Conservation (phyloP, 2,329 filamentous ascomycete species). For the Aspergillus ustus region DNA sequence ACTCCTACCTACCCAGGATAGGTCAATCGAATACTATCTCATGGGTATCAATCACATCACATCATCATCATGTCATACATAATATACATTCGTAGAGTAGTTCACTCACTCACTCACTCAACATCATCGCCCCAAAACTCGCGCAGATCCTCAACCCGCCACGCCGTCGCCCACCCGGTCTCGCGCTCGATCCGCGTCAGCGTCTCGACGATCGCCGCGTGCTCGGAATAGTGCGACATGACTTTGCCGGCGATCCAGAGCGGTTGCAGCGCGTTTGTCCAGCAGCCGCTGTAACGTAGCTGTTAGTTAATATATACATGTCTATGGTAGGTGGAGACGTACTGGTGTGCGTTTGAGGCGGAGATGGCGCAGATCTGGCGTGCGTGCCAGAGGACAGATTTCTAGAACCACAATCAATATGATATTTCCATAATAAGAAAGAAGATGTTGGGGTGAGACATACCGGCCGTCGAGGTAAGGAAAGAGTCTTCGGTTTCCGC, state of each 20-base stretch:
- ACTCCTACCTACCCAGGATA: no score
- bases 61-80: no score
- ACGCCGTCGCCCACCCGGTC: constrained; percentile 59
- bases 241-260: constrained; percentile 53
- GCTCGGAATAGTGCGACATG: constrained; percentile 52
- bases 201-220: constrained; percentile 52
- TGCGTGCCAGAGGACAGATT: constrained; percentile 54
- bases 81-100: neutral
- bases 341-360: constrained; percentile 50
- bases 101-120: neutral
- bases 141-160: constrained; percentile 58
- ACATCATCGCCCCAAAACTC: constrained; percentile 55
- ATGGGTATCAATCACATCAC: no score
- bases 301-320: neutral
- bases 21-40: no score
- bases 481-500: constrained; percentile 33
- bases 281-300: constrained; percentile 37
- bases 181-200: constrained; percentile 56
- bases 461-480: constrained; percentile 31
- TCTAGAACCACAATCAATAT: constrained; percentile 21
- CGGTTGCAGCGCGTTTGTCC: constrained; percentile 54
- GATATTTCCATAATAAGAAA: neutral
- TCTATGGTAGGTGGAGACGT: constrained; percentile 3
- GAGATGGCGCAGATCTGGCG: constrained; percentile 54
- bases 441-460: neutral